phyloP scores from a whole-genome alignment of 805 yeast genomes.

The Candida hungchunana region DNA sequence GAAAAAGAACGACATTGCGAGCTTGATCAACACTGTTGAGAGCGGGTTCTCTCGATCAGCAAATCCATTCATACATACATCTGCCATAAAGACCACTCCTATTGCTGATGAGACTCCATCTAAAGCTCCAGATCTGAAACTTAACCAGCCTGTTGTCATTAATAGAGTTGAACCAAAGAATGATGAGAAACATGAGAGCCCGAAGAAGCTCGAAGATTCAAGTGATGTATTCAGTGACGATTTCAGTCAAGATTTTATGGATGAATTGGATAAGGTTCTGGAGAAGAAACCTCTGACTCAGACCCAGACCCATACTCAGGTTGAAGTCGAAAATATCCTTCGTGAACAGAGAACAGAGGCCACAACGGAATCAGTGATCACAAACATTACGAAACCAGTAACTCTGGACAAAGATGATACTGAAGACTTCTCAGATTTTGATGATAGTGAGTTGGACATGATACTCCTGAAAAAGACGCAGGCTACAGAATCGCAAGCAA shows the following conservation, averaged over 20 bases:
- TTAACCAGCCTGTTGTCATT: background rate
- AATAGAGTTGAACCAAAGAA: background rate
- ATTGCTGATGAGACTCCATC: slow-evolving; percentile 17
- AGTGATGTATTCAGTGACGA: slow-evolving; percentile 24
- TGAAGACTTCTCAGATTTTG: slow-evolving; percentile 15
- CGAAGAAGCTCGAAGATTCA: slow-evolving; percentile 14
- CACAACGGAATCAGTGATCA: too few species aligned
- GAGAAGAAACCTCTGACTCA: slow-evolving; percentile 3
- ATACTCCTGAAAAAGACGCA: slow-evolving; percentile 15
- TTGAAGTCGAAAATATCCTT: background rate
- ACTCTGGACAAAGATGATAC: slow-evolving; percentile 10
- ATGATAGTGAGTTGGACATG: slow-evolving; percentile 17
- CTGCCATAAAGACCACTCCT: background rate
- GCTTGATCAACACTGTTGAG: slow-evolving; percentile 18
- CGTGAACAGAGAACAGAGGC: too few species aligned
- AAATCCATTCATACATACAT: slow-evolving; percentile 11
- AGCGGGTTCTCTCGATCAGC: slow-evolving; percentile 6
- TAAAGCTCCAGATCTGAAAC: slow-evolving; percentile 4
- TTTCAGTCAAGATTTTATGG: slow-evolving; percentile 25
- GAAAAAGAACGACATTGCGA: slow-evolving; percentile 15
- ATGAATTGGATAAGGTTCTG: slow-evolving; percentile 10
- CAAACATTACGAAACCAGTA: background rate
- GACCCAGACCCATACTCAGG: background rate
- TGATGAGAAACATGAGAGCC: background rate
- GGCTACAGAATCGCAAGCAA: slow-evolving; percentile 3